Evolutionary conservation across 495 filamentous ascomycete species (phyloP).

Genomic region (Talaromyces thailandensis): DNA sequence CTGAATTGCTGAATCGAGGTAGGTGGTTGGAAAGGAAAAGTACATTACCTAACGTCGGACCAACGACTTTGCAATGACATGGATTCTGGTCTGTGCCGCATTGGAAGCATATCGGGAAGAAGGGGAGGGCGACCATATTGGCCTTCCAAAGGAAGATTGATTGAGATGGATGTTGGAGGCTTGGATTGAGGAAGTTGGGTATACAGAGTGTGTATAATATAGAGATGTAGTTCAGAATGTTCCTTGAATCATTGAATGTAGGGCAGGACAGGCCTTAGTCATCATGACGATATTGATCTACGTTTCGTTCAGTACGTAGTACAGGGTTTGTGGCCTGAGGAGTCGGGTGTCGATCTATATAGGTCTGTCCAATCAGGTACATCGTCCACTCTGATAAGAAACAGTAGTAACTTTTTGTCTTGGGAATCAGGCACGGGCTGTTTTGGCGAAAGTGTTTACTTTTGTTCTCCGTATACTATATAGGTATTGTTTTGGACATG

Average conservation of each 20-base stretch:
- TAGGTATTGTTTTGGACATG: neutral
- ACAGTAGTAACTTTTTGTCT: too few species aligned
- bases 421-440: neutral
- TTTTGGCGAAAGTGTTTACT: neutral
- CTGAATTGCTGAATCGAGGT: too few species aligned
- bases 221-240: neutral
- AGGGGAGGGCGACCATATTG: constrained; percentile 7
- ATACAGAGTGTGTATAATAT: neutral
- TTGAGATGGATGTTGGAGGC: neutral
- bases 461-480: neutral
- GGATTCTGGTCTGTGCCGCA: constrained; percentile 52
- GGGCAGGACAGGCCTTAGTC: constrained; percentile 1
- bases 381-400: too few species aligned
- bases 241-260: neutral
- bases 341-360: neutral
- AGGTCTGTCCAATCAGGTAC: too few species aligned
- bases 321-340: neutral
- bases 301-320: neutral
- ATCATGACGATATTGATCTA: constrained; percentile 7
- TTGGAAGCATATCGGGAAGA: constrained; percentile 45
- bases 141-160: neutral
- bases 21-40: too few species aligned
- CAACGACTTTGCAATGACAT: constrained; percentile 53
- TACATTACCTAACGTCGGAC: constrained; percentile 50
- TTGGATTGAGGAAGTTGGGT: neutral